Base-by-base conservation (phyloP, 257 asterid species). In the Capsicum chinense region DNA sequence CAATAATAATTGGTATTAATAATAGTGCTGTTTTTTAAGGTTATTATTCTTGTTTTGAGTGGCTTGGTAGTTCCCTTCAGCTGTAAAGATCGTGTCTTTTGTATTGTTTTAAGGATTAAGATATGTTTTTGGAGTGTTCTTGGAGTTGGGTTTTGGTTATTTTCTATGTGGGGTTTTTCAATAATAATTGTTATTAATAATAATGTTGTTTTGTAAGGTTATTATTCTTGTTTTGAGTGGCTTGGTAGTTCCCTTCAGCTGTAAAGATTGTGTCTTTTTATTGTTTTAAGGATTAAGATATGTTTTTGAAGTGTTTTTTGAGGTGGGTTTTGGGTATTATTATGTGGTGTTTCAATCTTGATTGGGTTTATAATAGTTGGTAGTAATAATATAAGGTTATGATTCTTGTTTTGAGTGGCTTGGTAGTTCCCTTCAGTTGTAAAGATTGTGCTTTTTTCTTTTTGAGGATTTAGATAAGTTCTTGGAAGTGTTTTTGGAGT, bases 141-240 rank as follows among this genome's bases (percentile, higher is more conserved):
- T 44, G 48, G 7, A 44, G 48, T 6, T 44, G 48, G 48, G 48
- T 44, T 44, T 74, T 74, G 62, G 50, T 78, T 54, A 26, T 54
- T 54, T 21, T 26, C 82, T 4, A 14, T 76, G 64, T 78, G 50
- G 82, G 82, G 64, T 54, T 74, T 26, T 37, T 64, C n/a, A 39
- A 39, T 33, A 5, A 66, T 33, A 66, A 13, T 33, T 33, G n/a
- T n/a, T 33, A 12, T 4, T 26, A 21, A 26, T 74, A 50, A 50
- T 78, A 54, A 78, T 74, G 7, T 21, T 26, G 63, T 78, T 78
- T 54, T 10, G 4, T 7, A 26, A 3, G 64, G 81, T 54, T 50
- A 21, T 26, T 16, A 50, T 74, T 74, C 19, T 19, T 21, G 44
- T 12, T 50, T 73, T 71, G 48, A 44, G 48, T 67, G 47, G 48